Evolutionary conservation across 495 filamentous ascomycete species (phyloP).

Genomic region (Xylaria telfairii): DNA sequence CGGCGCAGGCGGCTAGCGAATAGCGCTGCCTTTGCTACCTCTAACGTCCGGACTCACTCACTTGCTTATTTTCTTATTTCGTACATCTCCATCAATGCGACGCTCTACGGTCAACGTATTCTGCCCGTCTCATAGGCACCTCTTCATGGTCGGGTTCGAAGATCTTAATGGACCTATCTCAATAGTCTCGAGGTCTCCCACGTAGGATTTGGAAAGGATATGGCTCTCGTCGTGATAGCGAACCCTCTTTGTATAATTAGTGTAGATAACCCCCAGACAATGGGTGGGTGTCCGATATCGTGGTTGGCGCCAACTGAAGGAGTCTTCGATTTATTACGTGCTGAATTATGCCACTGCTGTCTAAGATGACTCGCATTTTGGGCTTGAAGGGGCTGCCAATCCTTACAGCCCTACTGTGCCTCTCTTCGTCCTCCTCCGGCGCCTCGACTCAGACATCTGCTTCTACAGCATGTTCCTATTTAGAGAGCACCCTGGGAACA

Average conservation of each 20-base stretch:
- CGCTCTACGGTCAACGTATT: conserved; percentile 3
- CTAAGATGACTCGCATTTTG: not conserved
- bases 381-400: not conserved
- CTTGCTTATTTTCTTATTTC: conserved; percentile 6
- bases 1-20: not conserved
- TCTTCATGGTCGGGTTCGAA: not conserved
- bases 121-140: not conserved
- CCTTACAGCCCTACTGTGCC: conserved; percentile 8
- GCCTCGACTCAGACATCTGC: conserved; percentile 3
- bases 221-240: not conserved
- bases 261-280: conserved; percentile 11
- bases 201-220: not conserved
- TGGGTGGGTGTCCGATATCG: not conserved
- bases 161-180: not conserved
- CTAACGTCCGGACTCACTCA: not conserved
- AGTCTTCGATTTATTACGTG: not conserved
- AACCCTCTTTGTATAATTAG: conserved; percentile 12
- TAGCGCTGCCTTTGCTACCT: not conserved
- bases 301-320: not conserved
- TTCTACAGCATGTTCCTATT: conserved; percentile 19
- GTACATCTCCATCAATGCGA: not conserved
- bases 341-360: not conserved
- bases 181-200: not conserved
- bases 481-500: conserved; percentile 9
- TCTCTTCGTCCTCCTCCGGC: not conserved